Conservation (phyloP, 1,139 yeast species). For the Kodamaea plutei region DNA sequence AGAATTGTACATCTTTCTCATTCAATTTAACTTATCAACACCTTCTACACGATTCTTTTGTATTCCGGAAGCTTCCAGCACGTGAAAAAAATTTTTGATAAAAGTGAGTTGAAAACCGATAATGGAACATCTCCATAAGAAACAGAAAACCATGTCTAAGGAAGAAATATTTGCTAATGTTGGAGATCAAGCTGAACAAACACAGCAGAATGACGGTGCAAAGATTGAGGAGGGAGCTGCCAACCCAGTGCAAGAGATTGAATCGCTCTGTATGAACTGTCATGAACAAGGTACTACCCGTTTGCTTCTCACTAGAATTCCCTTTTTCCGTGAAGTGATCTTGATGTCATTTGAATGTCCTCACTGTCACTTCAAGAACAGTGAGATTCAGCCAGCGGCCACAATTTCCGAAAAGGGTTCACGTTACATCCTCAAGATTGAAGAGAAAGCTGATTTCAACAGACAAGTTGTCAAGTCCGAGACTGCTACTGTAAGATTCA, state of each 20-base stretch:
- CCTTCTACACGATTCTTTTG: too few relatives aligned
- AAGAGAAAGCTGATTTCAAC: slow-evolving; percentile 68
- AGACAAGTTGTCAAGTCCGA: slow-evolving; percentile 94
- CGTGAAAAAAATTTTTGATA: too few relatives aligned
- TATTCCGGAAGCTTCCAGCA: too few relatives aligned
- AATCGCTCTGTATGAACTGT: slow-evolving; percentile 95
- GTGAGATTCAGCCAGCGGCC: slow-evolving; percentile 94
- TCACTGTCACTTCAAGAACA: slow-evolving; percentile 86
- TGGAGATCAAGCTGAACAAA: slow-evolving; percentile 30
- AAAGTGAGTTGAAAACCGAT: too few relatives aligned
- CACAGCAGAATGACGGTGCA: slow-evolving; percentile 9
- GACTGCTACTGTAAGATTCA: slow-evolving; percentile 74
- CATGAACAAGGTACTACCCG: slow-evolving; percentile 80
- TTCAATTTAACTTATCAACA: too few relatives aligned
- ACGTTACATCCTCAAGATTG: slow-evolving; percentile 67
- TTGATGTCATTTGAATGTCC: slow-evolving; percentile 95
- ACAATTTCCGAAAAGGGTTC: slow-evolving; percentile 84
- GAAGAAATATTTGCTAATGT: slow-evolving; percentile 52
- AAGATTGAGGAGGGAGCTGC: slow-evolving; percentile 77
- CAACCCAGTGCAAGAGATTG: slow-evolving; percentile 96
- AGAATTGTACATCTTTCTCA: too few relatives aligned
- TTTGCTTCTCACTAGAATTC: slow-evolving; percentile 80
- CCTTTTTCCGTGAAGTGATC: slow-evolving; percentile 86
- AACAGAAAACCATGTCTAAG: slow-evolving; percentile 17
- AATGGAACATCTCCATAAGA: too few relatives aligned